Percentiles rank a stretch among this genome's conserved stretches.
phyloP scores from a whole-genome alignment of 306 rosid genomes.

The Carpinus fangiana region DNA sequence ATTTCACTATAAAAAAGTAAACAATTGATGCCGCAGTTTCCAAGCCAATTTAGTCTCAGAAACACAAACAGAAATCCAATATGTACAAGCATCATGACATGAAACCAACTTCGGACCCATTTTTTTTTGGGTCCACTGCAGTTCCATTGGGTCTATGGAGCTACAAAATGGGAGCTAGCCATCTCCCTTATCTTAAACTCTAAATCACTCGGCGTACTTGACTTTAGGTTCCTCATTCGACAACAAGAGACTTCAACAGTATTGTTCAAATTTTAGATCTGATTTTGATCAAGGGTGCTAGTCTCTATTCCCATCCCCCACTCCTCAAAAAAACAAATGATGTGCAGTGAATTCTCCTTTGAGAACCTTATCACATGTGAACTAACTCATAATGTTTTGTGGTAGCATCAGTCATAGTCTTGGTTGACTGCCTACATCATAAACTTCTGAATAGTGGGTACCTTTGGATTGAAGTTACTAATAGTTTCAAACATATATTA shows the following conservation, averaged over 20 bases:
- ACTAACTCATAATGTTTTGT: not conserved
- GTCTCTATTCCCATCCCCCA: not conserved
- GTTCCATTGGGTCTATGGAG: too few species aligned
- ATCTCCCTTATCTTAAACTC: not conserved
- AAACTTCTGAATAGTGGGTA: not conserved
- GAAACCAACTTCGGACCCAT: not conserved
- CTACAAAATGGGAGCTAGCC: too few species aligned
- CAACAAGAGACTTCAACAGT: not conserved
- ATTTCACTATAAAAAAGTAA: not conserved
- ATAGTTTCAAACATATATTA: not conserved
- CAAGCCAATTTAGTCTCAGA: not conserved
- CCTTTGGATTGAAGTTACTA: not conserved
- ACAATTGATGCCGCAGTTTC: not conserved
- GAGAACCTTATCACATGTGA: not conserved
- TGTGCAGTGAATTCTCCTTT: not conserved
- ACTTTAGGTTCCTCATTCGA: too few species aligned
- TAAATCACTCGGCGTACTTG: too few species aligned
- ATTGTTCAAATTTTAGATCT: not conserved
- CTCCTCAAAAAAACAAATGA: not conserved
- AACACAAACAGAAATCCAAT: not conserved
- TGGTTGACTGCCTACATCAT: not conserved
- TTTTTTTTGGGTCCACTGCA: too few species aligned
- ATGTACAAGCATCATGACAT: not conserved
- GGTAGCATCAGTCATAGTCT: not conserved
- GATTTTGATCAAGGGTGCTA: not conserved